Evolutionary conservation across 257 asterid genomes (phyloP).

Genomic region (Rehmannia glutinosa): DNA sequence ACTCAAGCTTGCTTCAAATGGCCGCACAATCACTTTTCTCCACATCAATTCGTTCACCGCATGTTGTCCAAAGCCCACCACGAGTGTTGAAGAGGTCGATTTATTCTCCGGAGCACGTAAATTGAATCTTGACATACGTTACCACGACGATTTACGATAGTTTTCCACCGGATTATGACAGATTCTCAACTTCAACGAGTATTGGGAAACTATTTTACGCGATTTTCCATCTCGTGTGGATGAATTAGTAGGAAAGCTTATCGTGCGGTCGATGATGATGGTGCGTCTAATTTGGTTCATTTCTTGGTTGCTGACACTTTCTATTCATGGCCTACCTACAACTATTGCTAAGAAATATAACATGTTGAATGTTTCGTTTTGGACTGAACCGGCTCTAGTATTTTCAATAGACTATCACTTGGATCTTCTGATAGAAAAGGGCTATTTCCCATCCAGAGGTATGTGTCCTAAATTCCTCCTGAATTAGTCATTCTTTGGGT

Average conservation of each 20-base stretch:
- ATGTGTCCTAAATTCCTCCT: too few relatives aligned
- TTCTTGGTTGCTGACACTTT: not conserved
- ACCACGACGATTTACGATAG: conserved; percentile 50
- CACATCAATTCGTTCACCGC: conserved; percentile 2
- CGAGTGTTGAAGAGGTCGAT: not conserved
- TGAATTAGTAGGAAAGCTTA: conserved; percentile 13
- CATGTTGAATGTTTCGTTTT: not conserved
- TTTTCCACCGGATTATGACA: conserved; percentile 29
- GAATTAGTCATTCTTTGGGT: too few relatives aligned
- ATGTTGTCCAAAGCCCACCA: conserved; percentile 2
- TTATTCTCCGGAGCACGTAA: conserved; percentile 27
- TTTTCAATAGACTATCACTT: not conserved
- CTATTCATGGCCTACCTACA: not conserved
- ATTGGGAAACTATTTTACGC: conserved; percentile 21
- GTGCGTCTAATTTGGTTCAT: not conserved
- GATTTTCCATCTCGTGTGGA: conserved; percentile 40
- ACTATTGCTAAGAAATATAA: not conserved
- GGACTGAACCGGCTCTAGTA: not conserved
- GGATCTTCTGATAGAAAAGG: not conserved
- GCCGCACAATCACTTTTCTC: conserved; percentile 9
- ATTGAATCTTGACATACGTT: too few relatives aligned
- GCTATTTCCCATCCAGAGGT: not conserved
- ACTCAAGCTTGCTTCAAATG: conserved; percentile 40
- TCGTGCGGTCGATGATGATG: not conserved
- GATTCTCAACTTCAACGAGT: conserved; percentile 17